A percentile compares a stretch with the other conserved stretches of the same genome.
Evolutionary conservation across 192 early-diverging fungal species (phyloP).

Genomic region (Backusella circina): DNA sequence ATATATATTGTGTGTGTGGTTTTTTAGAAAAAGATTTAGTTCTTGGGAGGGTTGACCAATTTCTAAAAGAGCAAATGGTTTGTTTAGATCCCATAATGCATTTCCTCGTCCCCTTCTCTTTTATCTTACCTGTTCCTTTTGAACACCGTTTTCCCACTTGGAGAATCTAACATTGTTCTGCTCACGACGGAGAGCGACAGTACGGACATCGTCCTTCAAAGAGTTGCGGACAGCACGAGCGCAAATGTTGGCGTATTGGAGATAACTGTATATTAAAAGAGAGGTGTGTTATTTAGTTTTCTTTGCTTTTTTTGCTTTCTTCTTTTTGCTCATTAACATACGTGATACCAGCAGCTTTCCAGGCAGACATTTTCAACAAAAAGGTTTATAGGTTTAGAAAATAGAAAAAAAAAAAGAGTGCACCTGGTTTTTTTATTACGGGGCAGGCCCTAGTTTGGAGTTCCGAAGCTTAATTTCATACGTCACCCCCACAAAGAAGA

Average conservation of each 20-base stretch:
- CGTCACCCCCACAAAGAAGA: neutral
- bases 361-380: conserved; percentile 39
- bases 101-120: neutral
- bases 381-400: neutral
- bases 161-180: conserved; percentile 70
- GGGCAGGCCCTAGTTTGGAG: neutral
- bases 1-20: neutral
- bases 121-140: conserved; percentile 65
- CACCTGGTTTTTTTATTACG: conserved; percentile 5
- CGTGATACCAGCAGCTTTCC: conserved; percentile 52
- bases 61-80: conserved; percentile 9
- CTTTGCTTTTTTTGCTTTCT: neutral
- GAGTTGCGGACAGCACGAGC: conserved; percentile 78
- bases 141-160: conserved; percentile 81
- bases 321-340: conserved; percentile 6
- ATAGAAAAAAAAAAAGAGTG: neutral
- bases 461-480: neutral
- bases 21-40: neutral
- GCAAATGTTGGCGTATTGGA: conserved; percentile 81
- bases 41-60: conserved; percentile 18
- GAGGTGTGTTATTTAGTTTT: neutral
- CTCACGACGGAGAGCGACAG: conserved; percentile 68
- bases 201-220: conserved; percentile 73
- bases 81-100: neutral
- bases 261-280: conserved; percentile 56